Percentiles rank a stretch among this genome's conserved stretches.
Conservation (phyloP, 768 basidiomycete genomes). For the Boletus coccyginus region DNA sequence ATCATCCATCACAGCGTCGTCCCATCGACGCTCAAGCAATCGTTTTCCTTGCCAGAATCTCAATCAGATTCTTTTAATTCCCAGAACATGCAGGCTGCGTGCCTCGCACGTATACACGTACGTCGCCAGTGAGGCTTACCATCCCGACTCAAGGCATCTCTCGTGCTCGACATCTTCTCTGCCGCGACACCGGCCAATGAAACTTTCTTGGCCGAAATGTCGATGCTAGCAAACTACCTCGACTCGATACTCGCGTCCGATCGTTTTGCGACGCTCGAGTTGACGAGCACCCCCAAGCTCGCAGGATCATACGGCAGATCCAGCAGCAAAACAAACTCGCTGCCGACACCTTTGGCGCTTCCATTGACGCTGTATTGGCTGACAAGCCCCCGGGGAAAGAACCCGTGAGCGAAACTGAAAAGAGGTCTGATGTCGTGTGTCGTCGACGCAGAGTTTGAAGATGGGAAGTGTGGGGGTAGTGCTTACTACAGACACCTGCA, state of each 20-base stretch:
- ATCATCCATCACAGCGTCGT: slow-evolving; percentile 43
- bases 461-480: too few species aligned
- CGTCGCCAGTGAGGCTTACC: slow-evolving; percentile 42
- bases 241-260: too few species aligned
- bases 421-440: too few species aligned
- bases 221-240: slow-evolving; percentile 3
- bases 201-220: slow-evolving; percentile 40
- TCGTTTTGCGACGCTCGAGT: slow-evolving; percentile 14
- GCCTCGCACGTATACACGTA: slow-evolving; percentile 56
- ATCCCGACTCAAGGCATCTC: slow-evolving; percentile 29
- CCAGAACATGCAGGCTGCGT: slow-evolving; percentile 56
- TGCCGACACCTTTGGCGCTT: slow-evolving; percentile 40
- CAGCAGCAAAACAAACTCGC: slow-evolving; percentile 54
- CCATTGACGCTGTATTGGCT: slow-evolving; percentile 43
- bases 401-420: too few species aligned
- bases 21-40: slow-evolving; percentile 46
- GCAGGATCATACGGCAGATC: too few species aligned
- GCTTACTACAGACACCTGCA: slow-evolving; percentile 28
- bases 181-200: slow-evolving; percentile 38
- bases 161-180: slow-evolving; percentile 42
- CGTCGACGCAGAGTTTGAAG: too few species aligned
- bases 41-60: slow-evolving; percentile 41
- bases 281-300: too few species aligned
- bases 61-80: slow-evolving; percentile 21
- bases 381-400: slow-evolving; percentile 10